Base-by-base conservation (phyloP, 2,329 filamentous ascomycete species). In the Pseudogymnoascus sp. region DNA sequence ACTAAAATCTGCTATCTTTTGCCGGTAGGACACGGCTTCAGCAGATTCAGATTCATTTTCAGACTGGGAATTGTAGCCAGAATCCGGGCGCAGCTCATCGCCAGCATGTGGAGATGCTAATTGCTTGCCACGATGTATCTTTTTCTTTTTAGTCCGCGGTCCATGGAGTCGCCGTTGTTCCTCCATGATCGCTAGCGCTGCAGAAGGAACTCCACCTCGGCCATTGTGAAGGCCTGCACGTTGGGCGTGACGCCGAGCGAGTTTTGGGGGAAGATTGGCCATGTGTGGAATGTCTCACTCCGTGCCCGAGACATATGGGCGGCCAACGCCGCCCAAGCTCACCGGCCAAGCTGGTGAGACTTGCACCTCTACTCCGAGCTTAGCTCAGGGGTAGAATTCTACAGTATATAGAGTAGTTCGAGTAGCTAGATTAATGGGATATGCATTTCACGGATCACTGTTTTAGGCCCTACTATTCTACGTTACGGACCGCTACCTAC, bases 1-100 rank as follows among this genome's bases (percentile, higher is more conserved):
- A 57, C 64, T 64, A 60, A 66, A 69, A 62, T 69, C 28, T 39
- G 64, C 65, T 57, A 65, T 64, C 19, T 65, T 68, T 60, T 66
- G 13, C 57, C 51, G 4, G 63, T 67, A 67, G 67, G 66, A 69
- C 61, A 62, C 63, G 25, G 63, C 39, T n/a, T n/a, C n/a, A n/a
- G n/a, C n/a, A n/a, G n/a, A n/a, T 63, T 66, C 63, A 65, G 31
- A 45, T 45, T 45, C 39, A 61, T 65, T 65, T 34, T 61, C 62
- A 6, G 65, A 65, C 45, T 25, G 21, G 36, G 65, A 68, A 63
- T 62, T 62, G 23, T 68, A 69, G 60, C 65, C 64, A 64, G 65
- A 68, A 60, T 68, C 66, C 21, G 3, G 41, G 41, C 16, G 16
- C 41, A 45, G 61, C 45, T 45, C 41, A 21, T 45, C 6, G 16